These are phyloP conservation scores for Ceratocystis harringtonii DNA, from an alignment of 2,329 filamentous ascomycete genomes.

Conservation along the genomic window DNA sequence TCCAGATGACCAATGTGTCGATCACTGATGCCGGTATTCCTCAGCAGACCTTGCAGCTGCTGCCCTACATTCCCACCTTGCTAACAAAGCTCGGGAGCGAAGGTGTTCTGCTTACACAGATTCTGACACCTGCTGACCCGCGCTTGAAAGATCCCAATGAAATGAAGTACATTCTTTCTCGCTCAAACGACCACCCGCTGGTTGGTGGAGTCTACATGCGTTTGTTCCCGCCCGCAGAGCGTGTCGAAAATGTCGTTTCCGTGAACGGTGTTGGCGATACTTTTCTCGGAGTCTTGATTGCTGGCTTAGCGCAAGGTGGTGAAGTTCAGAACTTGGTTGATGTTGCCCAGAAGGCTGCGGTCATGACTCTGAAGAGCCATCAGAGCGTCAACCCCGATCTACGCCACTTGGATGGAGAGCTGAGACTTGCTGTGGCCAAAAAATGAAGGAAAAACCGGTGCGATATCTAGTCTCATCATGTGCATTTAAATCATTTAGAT, in stretches of 20 bases:
- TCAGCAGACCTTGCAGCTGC: slow-evolving; percentile 65
- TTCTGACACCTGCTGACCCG: slow-evolving; percentile 53
- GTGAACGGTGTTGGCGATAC: slow-evolving; percentile 95
- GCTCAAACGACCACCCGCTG: slow-evolving; percentile 37
- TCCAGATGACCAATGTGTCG: slow-evolving; percentile 46
- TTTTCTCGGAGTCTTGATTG: slow-evolving; percentile 71
- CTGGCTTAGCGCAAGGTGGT: slow-evolving; percentile 51
- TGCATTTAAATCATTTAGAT: not conserved
- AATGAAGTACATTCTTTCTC: slow-evolving; percentile 56
- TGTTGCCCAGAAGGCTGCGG: slow-evolving; percentile 67
- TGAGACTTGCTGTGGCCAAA: slow-evolving; percentile 22
- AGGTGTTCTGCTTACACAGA: slow-evolving; percentile 60
- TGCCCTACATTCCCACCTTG: slow-evolving; percentile 76
- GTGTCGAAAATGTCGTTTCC: slow-evolving; percentile 50
- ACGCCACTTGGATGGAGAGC: slow-evolving; percentile 29
- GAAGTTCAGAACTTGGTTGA: slow-evolving; percentile 49
- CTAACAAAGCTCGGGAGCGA: slow-evolving; percentile 66
- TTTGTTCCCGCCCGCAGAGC: slow-evolving; percentile 50
- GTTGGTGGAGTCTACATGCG: slow-evolving; percentile 73
- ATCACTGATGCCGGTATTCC: slow-evolving; percentile 71
- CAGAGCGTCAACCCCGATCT: slow-evolving; percentile 55
- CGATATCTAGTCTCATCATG: not conserved
- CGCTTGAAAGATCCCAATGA: slow-evolving; percentile 47
- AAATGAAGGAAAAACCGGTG: not conserved
- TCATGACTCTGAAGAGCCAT: slow-evolving; percentile 58